phyloP scores from a whole-genome alignment of 805 yeast species.

The Teunomyces funiuensis region DNA sequence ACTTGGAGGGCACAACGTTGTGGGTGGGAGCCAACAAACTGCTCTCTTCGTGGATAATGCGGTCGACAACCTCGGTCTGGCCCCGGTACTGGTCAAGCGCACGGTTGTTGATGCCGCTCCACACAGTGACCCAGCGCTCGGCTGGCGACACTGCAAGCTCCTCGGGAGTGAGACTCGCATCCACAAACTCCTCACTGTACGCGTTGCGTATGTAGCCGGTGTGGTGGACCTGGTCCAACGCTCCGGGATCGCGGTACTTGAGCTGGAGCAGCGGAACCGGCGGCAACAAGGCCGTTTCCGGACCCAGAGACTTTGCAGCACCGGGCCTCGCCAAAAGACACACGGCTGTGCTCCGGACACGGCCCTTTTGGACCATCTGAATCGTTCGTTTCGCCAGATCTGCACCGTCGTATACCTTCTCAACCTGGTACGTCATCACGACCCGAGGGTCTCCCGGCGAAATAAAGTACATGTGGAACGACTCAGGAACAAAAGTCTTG shows the following conservation, averaged over 20 bases:
- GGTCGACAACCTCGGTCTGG: neutral
- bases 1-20: slow-evolving; percentile 14
- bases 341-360: slow-evolving; percentile 51
- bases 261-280: slow-evolving; percentile 10
- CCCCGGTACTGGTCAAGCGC: slow-evolving; percentile 12
- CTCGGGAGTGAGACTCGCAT: slow-evolving; percentile 33
- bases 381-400: slow-evolving; percentile 55
- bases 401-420: slow-evolving; percentile 50
- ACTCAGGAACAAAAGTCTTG: slow-evolving; percentile 46
- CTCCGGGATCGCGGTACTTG: slow-evolving; percentile 27
- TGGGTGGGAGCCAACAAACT: neutral
- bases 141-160: slow-evolving; percentile 29
- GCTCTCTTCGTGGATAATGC: neutral
- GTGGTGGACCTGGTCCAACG: slow-evolving; percentile 28
- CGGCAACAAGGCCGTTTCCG: no score
- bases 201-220: slow-evolving; percentile 41
- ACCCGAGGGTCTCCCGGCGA: slow-evolving; percentile 48
- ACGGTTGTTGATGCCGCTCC: slow-evolving; percentile 32
- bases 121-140: slow-evolving; percentile 42
- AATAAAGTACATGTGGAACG: slow-evolving; percentile 64
- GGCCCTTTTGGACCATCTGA: slow-evolving; percentile 52
- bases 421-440: slow-evolving; percentile 55
- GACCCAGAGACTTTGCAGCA: no score
- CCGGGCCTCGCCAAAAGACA: slow-evolving; percentile 36
- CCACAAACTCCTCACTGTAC: slow-evolving; percentile 35